These are phyloP conservation scores for Chloridella minuta DNA, from an alignment of 352 stramenopile genomes.

Conservation along the genomic window DNA sequence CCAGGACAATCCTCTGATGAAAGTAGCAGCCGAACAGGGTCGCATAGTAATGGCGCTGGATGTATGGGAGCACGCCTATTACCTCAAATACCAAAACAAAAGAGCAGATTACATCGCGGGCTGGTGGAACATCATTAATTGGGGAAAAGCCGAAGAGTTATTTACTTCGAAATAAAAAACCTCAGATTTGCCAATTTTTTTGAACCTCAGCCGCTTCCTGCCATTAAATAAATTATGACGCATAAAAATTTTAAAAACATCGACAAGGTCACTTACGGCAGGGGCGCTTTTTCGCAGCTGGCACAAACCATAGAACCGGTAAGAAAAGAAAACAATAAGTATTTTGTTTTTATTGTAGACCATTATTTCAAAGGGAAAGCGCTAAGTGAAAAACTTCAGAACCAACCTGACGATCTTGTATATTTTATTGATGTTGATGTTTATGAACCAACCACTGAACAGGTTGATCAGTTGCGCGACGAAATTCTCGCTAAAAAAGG, in stretches of 20 bases:
- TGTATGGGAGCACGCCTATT: slow-evolving; percentile 68
- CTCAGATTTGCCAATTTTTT: not conserved
- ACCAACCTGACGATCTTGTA: not conserved
- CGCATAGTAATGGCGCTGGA: slow-evolving; percentile 61
- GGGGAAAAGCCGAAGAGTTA: slow-evolving; percentile 25
- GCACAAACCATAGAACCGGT: not conserved
- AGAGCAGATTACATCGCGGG: slow-evolving; percentile 70
- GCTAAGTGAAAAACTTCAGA: not conserved
- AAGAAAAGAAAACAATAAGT: slow-evolving; percentile 12
- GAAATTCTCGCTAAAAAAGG: not conserved
- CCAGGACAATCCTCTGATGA: slow-evolving; percentile 58
- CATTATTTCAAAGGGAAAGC: slow-evolving; percentile 9
- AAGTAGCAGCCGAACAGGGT: slow-evolving; percentile 20
- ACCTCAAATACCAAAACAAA: slow-evolving; percentile 80
- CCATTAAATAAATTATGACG: not conserved
- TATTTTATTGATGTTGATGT: not conserved
- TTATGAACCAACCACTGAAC: not conserved
- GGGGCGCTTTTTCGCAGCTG: not conserved
- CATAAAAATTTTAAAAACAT: slow-evolving; percentile 14
- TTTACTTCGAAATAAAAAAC: slow-evolving; percentile 10
- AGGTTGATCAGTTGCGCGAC: not conserved
- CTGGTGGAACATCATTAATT: slow-evolving; percentile 90
- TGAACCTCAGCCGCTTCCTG: not conserved
- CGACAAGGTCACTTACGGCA: not conserved
- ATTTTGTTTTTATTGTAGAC: slow-evolving; percentile 8